Evolutionary conservation across 768 basidiomycete genomes (phyloP), one percentile per base, ranked within the genome.

Genomic region (Daedaleopsis nitida): DNA sequence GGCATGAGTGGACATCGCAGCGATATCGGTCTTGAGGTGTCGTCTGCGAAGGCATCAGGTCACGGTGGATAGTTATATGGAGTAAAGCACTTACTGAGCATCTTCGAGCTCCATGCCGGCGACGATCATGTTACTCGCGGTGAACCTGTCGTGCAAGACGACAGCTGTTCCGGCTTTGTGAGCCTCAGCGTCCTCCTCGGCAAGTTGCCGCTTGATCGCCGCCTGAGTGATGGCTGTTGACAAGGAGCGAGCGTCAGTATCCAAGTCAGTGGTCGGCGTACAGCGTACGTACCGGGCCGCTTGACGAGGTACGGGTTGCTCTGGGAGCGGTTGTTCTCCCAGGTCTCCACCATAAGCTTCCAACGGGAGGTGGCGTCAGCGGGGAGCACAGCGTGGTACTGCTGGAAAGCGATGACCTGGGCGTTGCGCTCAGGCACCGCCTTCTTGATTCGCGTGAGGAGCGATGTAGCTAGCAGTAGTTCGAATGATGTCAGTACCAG

Each of bases 31-130:
- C 44, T 45, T 45, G 14, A 45, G 12, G 12, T 21, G 12, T 17
- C 44, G 44, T 45, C 44, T 45, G 44, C 8, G 21, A 43, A 14
- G 42, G 42, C 42, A 11, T 13, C 42, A n/a, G 12, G 42, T 16
- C 27, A 53, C 13, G 42, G 11, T 43, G 14, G 12, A n/a, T 13
- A 13, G 12, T 45, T 45, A 45, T 21, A 43, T 13, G 14, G 42
- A 43, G 44, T n/a, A 21, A 17, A 48, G 21, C 32, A 71, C 73
- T 37, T 54, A 76, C 75, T 77, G 74, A 38, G 63, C 64, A 14
- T 73, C 72, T 54, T 79, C 74, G 11, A 78, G 32, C 35, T 77
- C 72, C 0, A 77, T 50, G 5, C 72, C 76, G 21, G 64, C 66
- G 0, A 59, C 59, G 42, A 77, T 65, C 16, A 78, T 63, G 12